These are phyloP conservation scores for Boletellus sp. DNA, from an alignment of 1,284 basidiomycete genomes.

Conservation along the genomic window DNA sequence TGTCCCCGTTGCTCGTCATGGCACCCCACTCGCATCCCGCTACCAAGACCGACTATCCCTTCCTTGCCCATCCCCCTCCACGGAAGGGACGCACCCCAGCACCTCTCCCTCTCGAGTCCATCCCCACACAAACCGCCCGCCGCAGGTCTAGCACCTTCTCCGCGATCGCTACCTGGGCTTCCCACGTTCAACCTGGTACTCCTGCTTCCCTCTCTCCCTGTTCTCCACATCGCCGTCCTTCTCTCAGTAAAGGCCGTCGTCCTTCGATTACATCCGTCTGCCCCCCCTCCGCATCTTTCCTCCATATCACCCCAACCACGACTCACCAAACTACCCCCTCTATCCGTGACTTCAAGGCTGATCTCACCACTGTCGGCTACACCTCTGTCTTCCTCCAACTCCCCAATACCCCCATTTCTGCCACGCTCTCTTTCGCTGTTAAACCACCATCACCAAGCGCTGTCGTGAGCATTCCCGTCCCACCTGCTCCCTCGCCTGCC, in stretches of 20 bases:
- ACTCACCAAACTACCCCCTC: slow-evolving; percentile 34
- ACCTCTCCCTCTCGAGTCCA: slow-evolving; percentile 18
- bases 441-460: slow-evolving; percentile 7
- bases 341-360: slow-evolving; percentile 43
- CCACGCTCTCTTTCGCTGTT: slow-evolving; percentile 27
- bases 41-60: slow-evolving; percentile 32
- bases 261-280: slow-evolving; percentile 34
- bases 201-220: slow-evolving; percentile 51
- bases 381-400: slow-evolving; percentile 61
- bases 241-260: slow-evolving; percentile 32
- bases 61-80: slow-evolving; percentile 42
- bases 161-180: slow-evolving; percentile 52
- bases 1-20: neutral
- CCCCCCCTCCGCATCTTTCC: slow-evolving; percentile 42
- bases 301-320: slow-evolving; percentile 40
- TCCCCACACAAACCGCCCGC: slow-evolving; percentile 6
- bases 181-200: slow-evolving; percentile 64
- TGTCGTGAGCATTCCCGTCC: slow-evolving; percentile 6
- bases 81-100: slow-evolving; percentile 30
- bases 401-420: slow-evolving; percentile 47
- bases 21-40: neutral
- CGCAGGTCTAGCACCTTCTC: slow-evolving; percentile 38
- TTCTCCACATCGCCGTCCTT: slow-evolving; percentile 42
- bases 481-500: slow-evolving; percentile 14
- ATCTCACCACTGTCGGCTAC: slow-evolving; percentile 60